Percentiles rank a stretch among this genome's conserved stretches.
Conservation (phyloP, 1,284 basidiomycete genomes). For the Spongispora temasekensis region DNA sequence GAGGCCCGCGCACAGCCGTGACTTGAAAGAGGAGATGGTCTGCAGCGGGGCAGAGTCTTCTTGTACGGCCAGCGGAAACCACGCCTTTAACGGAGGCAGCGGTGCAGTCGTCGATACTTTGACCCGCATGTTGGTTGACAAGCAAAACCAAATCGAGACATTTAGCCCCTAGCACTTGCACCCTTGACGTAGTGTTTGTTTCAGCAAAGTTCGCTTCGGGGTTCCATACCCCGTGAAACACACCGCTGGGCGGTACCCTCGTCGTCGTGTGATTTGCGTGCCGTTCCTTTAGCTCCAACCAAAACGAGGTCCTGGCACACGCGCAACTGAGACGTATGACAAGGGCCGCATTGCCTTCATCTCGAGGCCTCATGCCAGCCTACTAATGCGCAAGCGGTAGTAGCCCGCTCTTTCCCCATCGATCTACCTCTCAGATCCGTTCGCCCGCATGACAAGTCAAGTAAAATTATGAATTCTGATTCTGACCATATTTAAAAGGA, state of each 20-base stretch:
- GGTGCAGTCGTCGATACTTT: constrained; percentile 41
- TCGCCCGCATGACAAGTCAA: not conserved
- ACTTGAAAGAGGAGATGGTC: constrained; percentile 24
- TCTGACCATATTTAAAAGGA: not conserved
- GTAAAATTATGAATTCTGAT: not conserved
- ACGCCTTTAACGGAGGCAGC: constrained; percentile 42
- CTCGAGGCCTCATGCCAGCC: too few species aligned
- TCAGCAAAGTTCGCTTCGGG: too few species aligned
- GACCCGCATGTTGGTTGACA: constrained; percentile 39
- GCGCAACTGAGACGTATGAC: too few species aligned
- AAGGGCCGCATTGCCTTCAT: too few species aligned
- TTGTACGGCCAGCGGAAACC: constrained; percentile 38
- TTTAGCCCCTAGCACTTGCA: not conserved
- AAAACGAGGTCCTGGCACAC: too few species aligned
- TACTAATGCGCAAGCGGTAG: not conserved
- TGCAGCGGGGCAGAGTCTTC: not conserved
- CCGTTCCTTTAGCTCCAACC: too few species aligned
- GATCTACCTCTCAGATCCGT: not conserved
- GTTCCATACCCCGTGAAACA: too few species aligned
- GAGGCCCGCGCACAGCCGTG: constrained; percentile 17
- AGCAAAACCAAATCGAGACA: not conserved
- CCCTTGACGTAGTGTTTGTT: too few species aligned
- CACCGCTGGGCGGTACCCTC: too few species aligned
- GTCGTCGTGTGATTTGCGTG: too few species aligned
- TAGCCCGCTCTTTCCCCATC: too few species aligned